Conservation (phyloP, 345 rosid genomes). For the Ricinus communis region DNA sequence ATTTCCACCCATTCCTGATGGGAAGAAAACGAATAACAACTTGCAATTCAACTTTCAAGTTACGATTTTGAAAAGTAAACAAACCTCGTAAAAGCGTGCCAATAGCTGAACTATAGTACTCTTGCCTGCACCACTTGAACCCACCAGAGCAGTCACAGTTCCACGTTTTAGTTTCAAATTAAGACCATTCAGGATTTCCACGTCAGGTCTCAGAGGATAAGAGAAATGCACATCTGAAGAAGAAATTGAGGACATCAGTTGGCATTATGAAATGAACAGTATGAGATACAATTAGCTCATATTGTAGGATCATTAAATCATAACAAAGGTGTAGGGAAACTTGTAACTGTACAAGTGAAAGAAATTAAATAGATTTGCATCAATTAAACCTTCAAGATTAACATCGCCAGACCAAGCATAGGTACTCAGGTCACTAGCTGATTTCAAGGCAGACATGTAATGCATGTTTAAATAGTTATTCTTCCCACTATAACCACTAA, state of each 20-base stretch:
- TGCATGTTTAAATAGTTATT: conserved; percentile 36
- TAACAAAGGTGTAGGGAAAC: not conserved
- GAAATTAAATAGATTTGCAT: conserved; percentile 10
- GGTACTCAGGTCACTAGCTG: conserved; percentile 48
- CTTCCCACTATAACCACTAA: conserved; percentile 49
- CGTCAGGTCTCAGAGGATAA: conserved; percentile 84
- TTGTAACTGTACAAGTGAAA: not conserved
- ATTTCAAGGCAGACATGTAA: conserved; percentile 76
- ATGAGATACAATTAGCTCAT: conserved; percentile 1
- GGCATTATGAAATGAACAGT: not conserved
- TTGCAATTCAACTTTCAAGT: conserved; percentile 5
- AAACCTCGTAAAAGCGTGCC: conserved; percentile 94
- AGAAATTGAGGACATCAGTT: conserved; percentile 20
- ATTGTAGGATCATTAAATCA: not conserved
- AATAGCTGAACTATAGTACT: conserved; percentile 91
- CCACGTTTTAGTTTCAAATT: conserved; percentile 70
- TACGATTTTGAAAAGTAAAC: not conserved
- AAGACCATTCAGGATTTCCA: conserved; percentile 69
- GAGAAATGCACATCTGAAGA: conserved; percentile 80
- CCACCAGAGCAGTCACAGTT: conserved; percentile 90
- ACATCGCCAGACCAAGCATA: conserved; percentile 88
- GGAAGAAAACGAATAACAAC: not conserved
- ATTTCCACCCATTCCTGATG: conserved; percentile 10
- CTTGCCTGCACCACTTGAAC: conserved; percentile 96
- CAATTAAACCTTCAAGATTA: conserved; percentile 66